These are phyloP conservation scores for Apiospora kogelbergensis DNA, from an alignment of 2,329 filamentous ascomycete genomes.

Conservation along the genomic window DNA sequence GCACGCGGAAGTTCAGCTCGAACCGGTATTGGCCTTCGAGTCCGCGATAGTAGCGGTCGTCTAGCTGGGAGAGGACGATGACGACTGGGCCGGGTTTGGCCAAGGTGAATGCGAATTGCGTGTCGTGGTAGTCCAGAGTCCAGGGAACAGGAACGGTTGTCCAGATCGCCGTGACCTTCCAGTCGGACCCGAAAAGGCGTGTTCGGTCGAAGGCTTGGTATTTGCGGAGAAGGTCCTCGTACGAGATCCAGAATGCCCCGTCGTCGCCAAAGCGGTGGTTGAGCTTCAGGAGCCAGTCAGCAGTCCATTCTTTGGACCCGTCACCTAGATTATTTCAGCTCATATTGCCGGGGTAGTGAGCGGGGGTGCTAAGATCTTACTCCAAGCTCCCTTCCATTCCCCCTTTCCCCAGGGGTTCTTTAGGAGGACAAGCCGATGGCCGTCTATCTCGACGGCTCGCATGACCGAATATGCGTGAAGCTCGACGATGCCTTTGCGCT, in stretches of 20 bases:
- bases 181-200: slow-evolving; percentile 56
- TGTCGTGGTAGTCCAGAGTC: slow-evolving; percentile 55
- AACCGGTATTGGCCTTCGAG: slow-evolving; percentile 58
- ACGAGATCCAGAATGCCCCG: slow-evolving; percentile 64
- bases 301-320: slow-evolving; percentile 81
- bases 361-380: slow-evolving; percentile 29
- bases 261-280: slow-evolving; percentile 76
- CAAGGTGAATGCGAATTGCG: slow-evolving; percentile 52
- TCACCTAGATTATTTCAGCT: slow-evolving; percentile 47
- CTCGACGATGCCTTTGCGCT: slow-evolving; percentile 57
- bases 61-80: slow-evolving; percentile 57
- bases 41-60: slow-evolving; percentile 57
- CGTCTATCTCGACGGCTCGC: slow-evolving; percentile 57
- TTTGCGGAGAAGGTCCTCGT: slow-evolving; percentile 58
- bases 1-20: slow-evolving; percentile 53
- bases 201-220: slow-evolving; percentile 60
- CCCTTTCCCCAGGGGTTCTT: slow-evolving; percentile 79
- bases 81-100: slow-evolving; percentile 50
- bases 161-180: slow-evolving; percentile 49
- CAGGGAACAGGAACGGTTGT: slow-evolving; percentile 55
- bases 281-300: slow-evolving; percentile 73
- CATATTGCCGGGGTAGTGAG: too few relatives aligned
- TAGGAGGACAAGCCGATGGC: slow-evolving; percentile 63
- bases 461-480: slow-evolving; percentile 63
- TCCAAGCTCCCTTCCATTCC: slow-evolving; percentile 82